phyloP scores from a whole-genome alignment of 345 rosid species.

The Durio zibethinus region DNA sequence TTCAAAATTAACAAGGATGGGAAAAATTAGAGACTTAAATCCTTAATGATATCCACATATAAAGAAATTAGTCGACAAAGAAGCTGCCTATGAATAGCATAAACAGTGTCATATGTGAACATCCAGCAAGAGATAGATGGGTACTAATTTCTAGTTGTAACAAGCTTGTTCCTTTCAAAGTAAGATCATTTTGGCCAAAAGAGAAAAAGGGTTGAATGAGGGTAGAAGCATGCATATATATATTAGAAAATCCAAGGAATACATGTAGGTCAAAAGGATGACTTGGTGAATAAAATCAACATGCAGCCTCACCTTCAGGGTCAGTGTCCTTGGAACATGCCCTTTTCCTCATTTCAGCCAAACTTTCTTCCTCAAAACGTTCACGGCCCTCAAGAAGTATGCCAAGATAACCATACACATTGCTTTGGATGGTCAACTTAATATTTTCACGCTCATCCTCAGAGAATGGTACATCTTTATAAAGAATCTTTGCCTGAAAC shows the following conservation, averaged over 20 bases:
- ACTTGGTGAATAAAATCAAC: not conserved
- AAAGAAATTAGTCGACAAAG: not conserved
- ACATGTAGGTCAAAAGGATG: not conserved
- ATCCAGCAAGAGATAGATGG: not conserved
- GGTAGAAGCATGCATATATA: not conserved
- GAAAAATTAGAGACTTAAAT: not conserved
- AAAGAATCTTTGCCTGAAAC: constrained; percentile 92
- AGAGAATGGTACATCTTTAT: constrained; percentile 74
- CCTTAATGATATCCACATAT: not conserved
- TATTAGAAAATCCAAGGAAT: not conserved
- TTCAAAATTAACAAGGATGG: not conserved
- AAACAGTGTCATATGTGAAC: not conserved
- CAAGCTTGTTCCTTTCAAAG: constrained; percentile 3
- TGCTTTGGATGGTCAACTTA: constrained; percentile 78
- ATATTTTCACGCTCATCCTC: constrained; percentile 83
- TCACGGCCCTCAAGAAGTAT: constrained; percentile 97
- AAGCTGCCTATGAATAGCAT: not conserved
- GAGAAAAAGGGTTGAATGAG: not conserved
- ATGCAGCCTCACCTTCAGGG: constrained; percentile 37
- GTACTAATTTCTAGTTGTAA: not conserved
- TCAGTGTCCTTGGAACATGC: constrained; percentile 28
- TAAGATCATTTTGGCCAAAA: not conserved
- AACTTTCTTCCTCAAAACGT: constrained; percentile 85
- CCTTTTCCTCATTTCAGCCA: constrained; percentile 36
- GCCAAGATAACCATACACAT: constrained; percentile 88